Base-by-base conservation (phyloP, 345 rosid genomes). In the Eucalyptus decipiens region DNA sequence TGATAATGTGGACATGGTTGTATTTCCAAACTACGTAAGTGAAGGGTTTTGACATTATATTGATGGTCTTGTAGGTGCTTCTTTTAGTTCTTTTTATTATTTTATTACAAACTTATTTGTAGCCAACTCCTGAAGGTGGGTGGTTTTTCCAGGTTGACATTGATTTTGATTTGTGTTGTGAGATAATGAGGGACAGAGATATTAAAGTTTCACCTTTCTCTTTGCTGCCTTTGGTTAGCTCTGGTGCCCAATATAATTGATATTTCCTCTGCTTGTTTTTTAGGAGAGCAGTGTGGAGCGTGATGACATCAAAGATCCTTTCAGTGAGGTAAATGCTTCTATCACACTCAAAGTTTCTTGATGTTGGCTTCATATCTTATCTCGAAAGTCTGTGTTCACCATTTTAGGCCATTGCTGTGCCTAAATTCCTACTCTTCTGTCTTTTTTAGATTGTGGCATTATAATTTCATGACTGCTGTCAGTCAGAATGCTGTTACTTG, bases 21-120 rank as follows among this genome's bases (percentile, higher is more conserved):
- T 98, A 90, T 97, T 98, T 91, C 99, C 99, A 65, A 98, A 98
- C 92, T 98, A 98, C 89, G 99, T 97, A 94, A 95, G 99, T 95
- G 62, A 34, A 26, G 58, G 86, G 52, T 43, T 48, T 45, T 42
- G 24, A 69, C 21, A 34, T 72, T 34, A 72, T 72, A 8, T 6
- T 72, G 81, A 76, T 40, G 85, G 85, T 40, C 16, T 72, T 11
- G 81, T 37, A 19, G 85, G 47, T 6, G 47, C 30, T 21, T 76
- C 47, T 76, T 76, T 40, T 40, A 76, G 30, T 40, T 76, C 30
- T 12, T 40, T 76, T 76, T 76, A 11, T 76, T 40, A 76, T 40
- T 76, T 76, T 42, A 76, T 76, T 21, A 40, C 85, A 40, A 11
- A 40, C 30, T 37, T 37, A 40, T 40, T 11, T 11, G 1, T 11